Percentiles rank a stretch among this genome's conserved stretches.
Evolutionary conservation across 2,329 filamentous ascomycete genomes (phyloP).

Genomic region (Paraphoma sp.): DNA sequence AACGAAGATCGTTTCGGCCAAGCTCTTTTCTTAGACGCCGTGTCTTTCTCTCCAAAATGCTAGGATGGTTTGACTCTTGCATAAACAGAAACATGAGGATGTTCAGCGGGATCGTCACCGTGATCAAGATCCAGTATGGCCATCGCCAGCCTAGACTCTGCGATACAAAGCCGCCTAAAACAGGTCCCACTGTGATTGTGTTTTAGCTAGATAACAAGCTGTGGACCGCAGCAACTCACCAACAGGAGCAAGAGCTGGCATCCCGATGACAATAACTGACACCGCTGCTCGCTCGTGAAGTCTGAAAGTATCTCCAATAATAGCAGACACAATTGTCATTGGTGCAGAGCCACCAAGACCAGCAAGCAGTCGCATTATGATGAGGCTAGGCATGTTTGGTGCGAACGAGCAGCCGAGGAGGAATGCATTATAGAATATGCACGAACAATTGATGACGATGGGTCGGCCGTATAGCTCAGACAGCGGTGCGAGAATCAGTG

Average conservation of each 20-base stretch:
- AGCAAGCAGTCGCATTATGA: conserved; percentile 36
- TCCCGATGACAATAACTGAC: conserved; percentile 51
- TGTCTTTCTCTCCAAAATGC: conserved; percentile 42
- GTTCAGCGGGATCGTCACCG: conserved; percentile 19
- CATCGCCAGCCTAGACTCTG: conserved; percentile 18
- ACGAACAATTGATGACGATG: conserved; percentile 44
- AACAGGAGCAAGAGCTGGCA: conserved; percentile 53
- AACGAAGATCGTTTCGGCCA: conserved; percentile 38
- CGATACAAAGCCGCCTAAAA: conserved; percentile 39
- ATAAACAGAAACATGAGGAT: conserved; percentile 39
- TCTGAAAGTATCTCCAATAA: conserved; percentile 59
- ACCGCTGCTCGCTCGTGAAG: conserved; percentile 55
- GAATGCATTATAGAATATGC: conserved; percentile 45
- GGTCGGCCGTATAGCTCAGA: conserved; percentile 63
- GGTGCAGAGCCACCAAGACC: conserved; percentile 28
- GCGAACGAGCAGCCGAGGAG: conserved; percentile 33
- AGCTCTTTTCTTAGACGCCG: conserved; percentile 30
- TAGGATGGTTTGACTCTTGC: conserved; percentile 26
- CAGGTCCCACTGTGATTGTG: conserved; percentile 23
- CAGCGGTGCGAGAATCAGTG: conserved; percentile 68
- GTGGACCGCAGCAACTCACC: conserved; percentile 55
- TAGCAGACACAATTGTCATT: conserved; percentile 57
- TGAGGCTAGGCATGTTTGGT: conserved; percentile 26
- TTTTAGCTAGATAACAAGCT: background rate
- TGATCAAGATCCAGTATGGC: conserved; percentile 13